Conservation (phyloP, 2,329 filamentous ascomycete species). For the Xylaria arbuscula region DNA sequence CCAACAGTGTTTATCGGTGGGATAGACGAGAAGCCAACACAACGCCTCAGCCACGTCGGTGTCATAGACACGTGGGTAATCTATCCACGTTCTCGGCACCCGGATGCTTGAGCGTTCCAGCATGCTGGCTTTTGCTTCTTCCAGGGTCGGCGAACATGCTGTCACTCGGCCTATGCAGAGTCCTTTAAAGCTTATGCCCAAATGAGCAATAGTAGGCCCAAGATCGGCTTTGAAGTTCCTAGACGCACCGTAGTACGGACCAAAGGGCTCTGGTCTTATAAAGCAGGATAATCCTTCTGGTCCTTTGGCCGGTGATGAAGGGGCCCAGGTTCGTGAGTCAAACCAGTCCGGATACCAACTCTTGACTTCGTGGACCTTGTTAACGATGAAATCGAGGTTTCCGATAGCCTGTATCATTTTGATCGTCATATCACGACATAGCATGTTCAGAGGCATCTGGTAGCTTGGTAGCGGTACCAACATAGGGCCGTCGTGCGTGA, state of each 20-base stretch:
- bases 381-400: background rate
- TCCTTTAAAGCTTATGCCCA: background rate
- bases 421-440: background rate
- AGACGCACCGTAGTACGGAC: background rate
- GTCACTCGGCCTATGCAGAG: background rate
- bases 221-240: background rate
- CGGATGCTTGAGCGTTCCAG: background rate
- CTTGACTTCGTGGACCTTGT: background rate
- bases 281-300: background rate
- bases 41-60: background rate
- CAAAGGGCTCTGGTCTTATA: background rate
- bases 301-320: too few relatives aligned
- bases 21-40: background rate
- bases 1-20: background rate
- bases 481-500: background rate
- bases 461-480: background rate
- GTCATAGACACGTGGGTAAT: background rate
- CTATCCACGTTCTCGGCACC: background rate
- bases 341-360: slow-evolving; percentile 2
- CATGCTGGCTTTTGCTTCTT: background rate
- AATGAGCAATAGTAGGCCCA: background rate
- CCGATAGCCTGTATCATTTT: slow-evolving; percentile 8
- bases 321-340: background rate
- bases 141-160: background rate
- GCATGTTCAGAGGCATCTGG: background rate